A percentile compares a stretch with the other conserved stretches of the same genome.
Conservation (phyloP, 371 early-diverging fungal genomes). For the Mortierella sp. region DNA sequence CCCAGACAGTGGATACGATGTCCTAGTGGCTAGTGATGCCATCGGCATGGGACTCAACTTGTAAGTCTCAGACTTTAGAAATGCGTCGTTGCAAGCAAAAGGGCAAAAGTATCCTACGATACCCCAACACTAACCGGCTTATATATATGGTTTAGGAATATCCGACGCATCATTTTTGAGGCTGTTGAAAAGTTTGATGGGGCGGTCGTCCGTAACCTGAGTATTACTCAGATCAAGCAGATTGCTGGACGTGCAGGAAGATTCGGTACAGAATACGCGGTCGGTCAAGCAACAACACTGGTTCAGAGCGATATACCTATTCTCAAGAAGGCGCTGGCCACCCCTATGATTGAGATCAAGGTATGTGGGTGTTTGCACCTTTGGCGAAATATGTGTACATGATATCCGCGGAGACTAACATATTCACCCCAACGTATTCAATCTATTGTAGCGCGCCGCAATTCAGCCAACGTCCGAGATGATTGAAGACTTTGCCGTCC, state of each 20-base stretch:
- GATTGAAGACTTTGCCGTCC: constrained; percentile 82
- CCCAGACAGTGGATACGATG: constrained; percentile 80
- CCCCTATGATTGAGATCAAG: constrained; percentile 46
- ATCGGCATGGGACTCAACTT: constrained; percentile 98
- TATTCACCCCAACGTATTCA: constrained; percentile 7
- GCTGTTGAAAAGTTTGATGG: constrained; percentile 87
- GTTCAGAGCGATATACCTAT: constrained; percentile 34
- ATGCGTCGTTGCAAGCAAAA: not conserved
- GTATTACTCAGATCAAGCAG: constrained; percentile 88
- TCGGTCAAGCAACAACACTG: constrained; percentile 78
- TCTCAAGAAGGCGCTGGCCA: constrained; percentile 38
- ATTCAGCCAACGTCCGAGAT: constrained; percentile 85
- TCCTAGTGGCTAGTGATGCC: constrained; percentile 96
- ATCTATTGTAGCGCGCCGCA: constrained; percentile 72
- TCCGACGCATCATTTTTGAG: constrained; percentile 89
- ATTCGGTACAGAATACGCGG: constrained; percentile 75
- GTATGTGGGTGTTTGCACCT: constrained; percentile 22
- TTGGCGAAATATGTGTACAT: too few relatives aligned
- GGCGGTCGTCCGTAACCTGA: constrained; percentile 59
- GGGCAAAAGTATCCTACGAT: not conserved
- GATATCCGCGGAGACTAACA: not conserved
- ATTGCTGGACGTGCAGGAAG: constrained; percentile 97
- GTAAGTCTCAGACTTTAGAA: constrained; percentile 57
- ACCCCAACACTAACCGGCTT: not conserved
- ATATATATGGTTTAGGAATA: constrained; percentile 67